Conservation (phyloP, 495 filamentous ascomycete genomes). For the Schizothecium vesticola region DNA sequence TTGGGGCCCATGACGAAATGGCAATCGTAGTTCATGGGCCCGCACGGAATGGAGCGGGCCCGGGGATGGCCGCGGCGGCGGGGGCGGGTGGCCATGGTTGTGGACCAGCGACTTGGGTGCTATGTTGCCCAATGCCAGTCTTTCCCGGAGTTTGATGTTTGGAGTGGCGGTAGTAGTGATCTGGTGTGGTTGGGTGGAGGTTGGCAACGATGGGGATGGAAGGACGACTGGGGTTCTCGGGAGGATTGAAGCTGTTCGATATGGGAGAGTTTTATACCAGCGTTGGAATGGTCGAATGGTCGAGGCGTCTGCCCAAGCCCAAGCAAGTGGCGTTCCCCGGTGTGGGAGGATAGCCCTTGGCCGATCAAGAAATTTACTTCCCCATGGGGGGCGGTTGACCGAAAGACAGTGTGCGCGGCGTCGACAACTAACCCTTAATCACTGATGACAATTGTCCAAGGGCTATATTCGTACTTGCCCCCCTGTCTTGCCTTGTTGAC, state of each 20-base stretch:
- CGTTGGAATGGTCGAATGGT: not conserved
- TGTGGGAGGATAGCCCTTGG: not conserved
- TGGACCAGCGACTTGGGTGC: not conserved
- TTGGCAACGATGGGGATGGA: not conserved
- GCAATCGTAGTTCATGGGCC: not conserved
- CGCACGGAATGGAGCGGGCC: not conserved
- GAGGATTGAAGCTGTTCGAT: not conserved
- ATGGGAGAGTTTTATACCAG: not conserved
- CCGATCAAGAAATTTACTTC: not conserved
- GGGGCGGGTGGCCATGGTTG: not conserved
- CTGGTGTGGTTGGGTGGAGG: too few species aligned
- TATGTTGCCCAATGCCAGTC: not conserved
- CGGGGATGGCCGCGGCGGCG: not conserved
- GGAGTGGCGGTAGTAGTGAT: not conserved
- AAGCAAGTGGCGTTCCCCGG: not conserved
- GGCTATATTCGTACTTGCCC: not conserved
- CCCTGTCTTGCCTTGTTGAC: not conserved
- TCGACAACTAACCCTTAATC: not conserved
- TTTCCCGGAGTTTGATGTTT: not conserved
- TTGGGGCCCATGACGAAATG: not conserved
- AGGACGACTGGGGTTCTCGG: not conserved
- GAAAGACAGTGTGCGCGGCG: not conserved
- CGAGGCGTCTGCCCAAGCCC: not conserved
- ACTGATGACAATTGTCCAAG: not conserved
- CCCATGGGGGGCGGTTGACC: not conserved